Evolutionary conservation across 2,329 filamentous ascomycete species (phyloP).

Genomic region (Xenoacremonium recifei): DNA sequence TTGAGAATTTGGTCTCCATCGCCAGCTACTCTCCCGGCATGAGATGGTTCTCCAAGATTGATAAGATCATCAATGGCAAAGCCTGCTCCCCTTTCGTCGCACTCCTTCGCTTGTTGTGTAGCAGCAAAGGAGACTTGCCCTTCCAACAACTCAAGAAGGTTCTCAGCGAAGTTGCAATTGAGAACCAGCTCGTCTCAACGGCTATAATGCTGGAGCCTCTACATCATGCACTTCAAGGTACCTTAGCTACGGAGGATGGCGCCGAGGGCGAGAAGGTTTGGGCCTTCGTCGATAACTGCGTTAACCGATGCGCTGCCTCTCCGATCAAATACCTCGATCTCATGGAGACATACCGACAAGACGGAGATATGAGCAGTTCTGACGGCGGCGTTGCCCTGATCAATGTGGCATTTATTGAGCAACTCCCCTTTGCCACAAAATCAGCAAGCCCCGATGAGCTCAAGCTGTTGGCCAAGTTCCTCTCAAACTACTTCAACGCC

Average conservation of each 20-base stretch:
- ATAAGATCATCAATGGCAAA: conserved; percentile 49
- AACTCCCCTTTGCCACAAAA: conserved; percentile 68
- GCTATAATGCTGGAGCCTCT: conserved; percentile 48
- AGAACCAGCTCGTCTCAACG: conserved; percentile 64
- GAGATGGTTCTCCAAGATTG: conserved; percentile 82
- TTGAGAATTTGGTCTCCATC: conserved; percentile 79
- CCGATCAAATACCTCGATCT: conserved; percentile 83
- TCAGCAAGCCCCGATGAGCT: conserved; percentile 43
- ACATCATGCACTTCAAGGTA: conserved; percentile 32
- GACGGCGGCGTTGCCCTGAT: conserved; percentile 55
- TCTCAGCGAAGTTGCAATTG: conserved; percentile 58
- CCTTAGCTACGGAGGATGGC: conserved; percentile 13
- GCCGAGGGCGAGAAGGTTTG: conserved; percentile 49
- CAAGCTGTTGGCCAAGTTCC: conserved; percentile 52
- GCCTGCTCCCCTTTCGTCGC: conserved; percentile 66
- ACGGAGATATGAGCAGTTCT: conserved; percentile 24
- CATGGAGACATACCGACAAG: conserved; percentile 47
- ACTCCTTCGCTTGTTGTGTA: conserved; percentile 52
- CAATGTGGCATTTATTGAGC: conserved; percentile 69
- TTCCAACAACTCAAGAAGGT: conserved; percentile 51
- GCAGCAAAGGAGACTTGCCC: conserved; percentile 26
- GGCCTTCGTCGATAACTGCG: conserved; percentile 79
- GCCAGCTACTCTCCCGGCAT: conserved; percentile 79
- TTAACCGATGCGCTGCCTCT: conserved; percentile 69
- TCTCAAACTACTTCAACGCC: conserved; percentile 56